Evolutionary conservation across 2,329 filamentous ascomycete species (phyloP), one percentile per base, ranked within the genome.

Genomic region (Neofusicoccum cordaticola): DNA sequence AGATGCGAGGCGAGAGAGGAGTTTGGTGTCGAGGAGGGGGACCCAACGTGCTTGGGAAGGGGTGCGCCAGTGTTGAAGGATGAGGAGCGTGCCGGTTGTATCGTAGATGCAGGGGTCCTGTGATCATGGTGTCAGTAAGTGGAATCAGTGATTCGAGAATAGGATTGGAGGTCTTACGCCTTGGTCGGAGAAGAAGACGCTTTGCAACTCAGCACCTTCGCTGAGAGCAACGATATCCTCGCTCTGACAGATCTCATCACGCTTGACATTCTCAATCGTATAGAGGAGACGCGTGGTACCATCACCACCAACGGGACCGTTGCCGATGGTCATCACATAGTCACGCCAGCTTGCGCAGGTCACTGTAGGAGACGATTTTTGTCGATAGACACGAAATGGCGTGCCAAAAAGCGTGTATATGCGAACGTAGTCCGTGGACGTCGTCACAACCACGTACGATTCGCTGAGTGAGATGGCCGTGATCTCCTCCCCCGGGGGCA

Each of bases 21-120:
- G 86, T 65, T 85, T 92, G 0, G 96, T 99, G 78, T 99, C 94
- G 2, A 99, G 86, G 2, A 99, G 84, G 0, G 95, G 95, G 2
- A 96, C 88, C 95, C 95, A 99, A 66, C 86, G 88, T 9, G 93
- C 95, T 72, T 95, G 90, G 3, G 91, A 92, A 0, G 89, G 89
- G 22, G 84, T 89, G 8, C 95, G 89, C 95, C 95, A 99, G 78
- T 97, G 93, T 50, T 96, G 84, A 2, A 98, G 85, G 1, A 94
- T 90, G 12, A 98, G 84, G 1, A 99, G 83, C 0, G 94, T 92
- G 45, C 96, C 95, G 1, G 91, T 92, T 4, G 91, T 92, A 77
- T 98, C 95, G 77, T 98, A 99, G 65, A 98, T 93, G 76, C 92
- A 97, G 6, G 95, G 95, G 71, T 99, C 93, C 89, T 92, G 67